phyloP scores from a whole-genome alignment of 1,139 yeast genomes.

The Taiozyma sp. region DNA sequence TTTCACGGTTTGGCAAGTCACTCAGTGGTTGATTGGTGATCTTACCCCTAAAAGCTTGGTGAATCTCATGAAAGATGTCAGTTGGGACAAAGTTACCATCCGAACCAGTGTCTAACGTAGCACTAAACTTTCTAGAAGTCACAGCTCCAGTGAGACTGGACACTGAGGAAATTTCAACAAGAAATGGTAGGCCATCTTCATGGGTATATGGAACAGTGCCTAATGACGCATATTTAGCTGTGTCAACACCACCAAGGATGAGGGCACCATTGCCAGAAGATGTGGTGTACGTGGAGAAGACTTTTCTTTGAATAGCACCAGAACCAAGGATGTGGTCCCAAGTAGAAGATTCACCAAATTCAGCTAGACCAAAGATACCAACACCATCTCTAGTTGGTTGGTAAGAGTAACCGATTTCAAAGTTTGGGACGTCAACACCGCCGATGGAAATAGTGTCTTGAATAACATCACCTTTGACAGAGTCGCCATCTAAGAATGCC shows the following conservation, averaged over 20 bases:
- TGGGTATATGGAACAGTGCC: not conserved
- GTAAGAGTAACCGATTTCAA: conserved; percentile 3
- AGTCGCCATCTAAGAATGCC: conserved; percentile 14
- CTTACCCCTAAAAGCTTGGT: conserved; percentile 13
- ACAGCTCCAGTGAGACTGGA: conserved; percentile 8
- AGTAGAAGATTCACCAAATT: not conserved
- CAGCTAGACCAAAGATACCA: conserved; percentile 13
- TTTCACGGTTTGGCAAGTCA: conserved; percentile 1
- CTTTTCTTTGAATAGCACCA: conserved; percentile 8
- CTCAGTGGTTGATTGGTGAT: conserved; percentile 1
- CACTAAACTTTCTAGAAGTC: not conserved
- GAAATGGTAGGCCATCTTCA: not conserved
- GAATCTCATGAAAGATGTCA: conserved; percentile 10
- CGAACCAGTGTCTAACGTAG: conserved; percentile 18
- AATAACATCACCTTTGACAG: conserved; percentile 11
- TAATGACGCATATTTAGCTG: conserved; percentile 36
- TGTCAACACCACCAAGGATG: conserved; percentile 56
- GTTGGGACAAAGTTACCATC: conserved; percentile 6
- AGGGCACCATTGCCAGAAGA: conserved; percentile 37
- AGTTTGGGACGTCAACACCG: conserved; percentile 6
- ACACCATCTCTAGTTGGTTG: conserved; percentile 2
- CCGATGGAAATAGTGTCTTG: conserved; percentile 13
- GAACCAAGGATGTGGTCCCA: conserved; percentile 1
- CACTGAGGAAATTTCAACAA: conserved; percentile 8
- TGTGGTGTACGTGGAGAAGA: conserved; percentile 9